Percentiles rank a stretch among this genome's conserved stretches.
These are phyloP conservation scores for Leishmania lainsoni DNA, from an alignment of 208 protist species.

Conservation along the genomic window DNA sequence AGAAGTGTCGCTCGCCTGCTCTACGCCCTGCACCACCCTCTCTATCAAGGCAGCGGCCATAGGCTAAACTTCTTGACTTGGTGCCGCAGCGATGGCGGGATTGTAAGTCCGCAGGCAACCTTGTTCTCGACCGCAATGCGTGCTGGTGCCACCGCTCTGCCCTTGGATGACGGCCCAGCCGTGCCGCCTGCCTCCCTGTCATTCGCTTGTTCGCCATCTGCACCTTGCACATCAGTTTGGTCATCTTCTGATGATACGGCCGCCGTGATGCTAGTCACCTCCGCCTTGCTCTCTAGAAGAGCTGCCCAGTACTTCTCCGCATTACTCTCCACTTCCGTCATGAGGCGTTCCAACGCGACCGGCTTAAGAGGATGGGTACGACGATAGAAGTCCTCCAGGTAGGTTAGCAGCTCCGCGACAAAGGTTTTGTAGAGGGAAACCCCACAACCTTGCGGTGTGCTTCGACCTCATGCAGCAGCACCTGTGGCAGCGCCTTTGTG, in stretches of 20 bases:
- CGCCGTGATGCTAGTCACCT: constrained; percentile 24
- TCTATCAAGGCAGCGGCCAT: constrained; percentile 71
- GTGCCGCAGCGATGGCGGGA: constrained; percentile 66
- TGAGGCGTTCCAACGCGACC: constrained; percentile 42
- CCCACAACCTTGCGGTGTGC: constrained; percentile 72
- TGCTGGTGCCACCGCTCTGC: neutral
- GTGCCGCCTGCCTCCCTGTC: neutral
- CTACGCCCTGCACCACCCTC: constrained; percentile 15
- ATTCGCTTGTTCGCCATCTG: neutral
- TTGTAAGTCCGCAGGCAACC: constrained; percentile 47
- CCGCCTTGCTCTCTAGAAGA: constrained; percentile 48
- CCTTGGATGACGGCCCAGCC: neutral
- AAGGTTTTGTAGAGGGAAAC: constrained; percentile 68
- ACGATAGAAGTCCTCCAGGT: constrained; percentile 67
- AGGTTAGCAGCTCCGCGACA: constrained; percentile 52
- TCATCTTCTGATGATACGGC: constrained; percentile 31
- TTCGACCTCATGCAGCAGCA: constrained; percentile 59
- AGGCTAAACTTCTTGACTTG: constrained; percentile 74
- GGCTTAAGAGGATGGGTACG: constrained; percentile 59
- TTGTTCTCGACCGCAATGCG: constrained; percentile 37
- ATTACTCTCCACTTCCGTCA: constrained; percentile 52
- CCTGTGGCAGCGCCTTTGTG: constrained; percentile 44
- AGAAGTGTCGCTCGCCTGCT: neutral
- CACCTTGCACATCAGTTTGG: constrained; percentile 3
- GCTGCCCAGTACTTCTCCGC: constrained; percentile 76